Percentiles rank a stretch among this genome's conserved stretches.
Conservation (phyloP, 176 grass and related monocot genomes). For the Otatea glauca region DNA sequence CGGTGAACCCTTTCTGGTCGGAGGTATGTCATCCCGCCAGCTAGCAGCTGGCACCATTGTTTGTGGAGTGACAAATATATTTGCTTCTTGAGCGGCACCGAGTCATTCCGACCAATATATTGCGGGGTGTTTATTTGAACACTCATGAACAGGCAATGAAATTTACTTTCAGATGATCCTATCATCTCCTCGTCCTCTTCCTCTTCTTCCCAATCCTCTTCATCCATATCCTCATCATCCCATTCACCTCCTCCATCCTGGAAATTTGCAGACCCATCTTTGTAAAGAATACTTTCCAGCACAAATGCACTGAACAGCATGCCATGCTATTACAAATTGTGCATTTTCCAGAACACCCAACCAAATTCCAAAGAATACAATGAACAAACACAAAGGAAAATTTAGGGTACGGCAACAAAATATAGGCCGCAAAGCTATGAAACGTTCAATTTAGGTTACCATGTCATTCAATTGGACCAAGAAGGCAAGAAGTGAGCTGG, state of each 20-base stretch:
- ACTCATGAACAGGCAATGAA: neutral
- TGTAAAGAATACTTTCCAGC: neutral
- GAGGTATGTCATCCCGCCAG: conserved; percentile 7
- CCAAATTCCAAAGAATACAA: neutral
- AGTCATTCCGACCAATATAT: neutral
- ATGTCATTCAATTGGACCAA: neutral
- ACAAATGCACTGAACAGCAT: neutral
- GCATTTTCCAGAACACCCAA: neutral
- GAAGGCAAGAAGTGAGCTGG: neutral
- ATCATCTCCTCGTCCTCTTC: neutral
- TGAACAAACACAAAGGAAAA: neutral
- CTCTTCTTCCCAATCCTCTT: neutral
- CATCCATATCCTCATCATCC: neutral
- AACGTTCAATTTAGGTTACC: neutral
- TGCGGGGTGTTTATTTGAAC: neutral
- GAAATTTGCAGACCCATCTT: neutral
- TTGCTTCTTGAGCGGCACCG: neutral
- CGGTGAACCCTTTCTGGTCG: neutral
- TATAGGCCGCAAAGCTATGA: neutral
- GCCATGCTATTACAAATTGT: neutral
- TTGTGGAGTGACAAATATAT: neutral
- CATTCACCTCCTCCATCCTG: neutral
- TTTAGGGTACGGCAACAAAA: neutral
- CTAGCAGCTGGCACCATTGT: neutral
- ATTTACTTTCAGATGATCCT: neutral